Evolutionary conservation across 176 grass and related monocot species (phyloP).

Genomic region (Oryza glaberrima): DNA sequence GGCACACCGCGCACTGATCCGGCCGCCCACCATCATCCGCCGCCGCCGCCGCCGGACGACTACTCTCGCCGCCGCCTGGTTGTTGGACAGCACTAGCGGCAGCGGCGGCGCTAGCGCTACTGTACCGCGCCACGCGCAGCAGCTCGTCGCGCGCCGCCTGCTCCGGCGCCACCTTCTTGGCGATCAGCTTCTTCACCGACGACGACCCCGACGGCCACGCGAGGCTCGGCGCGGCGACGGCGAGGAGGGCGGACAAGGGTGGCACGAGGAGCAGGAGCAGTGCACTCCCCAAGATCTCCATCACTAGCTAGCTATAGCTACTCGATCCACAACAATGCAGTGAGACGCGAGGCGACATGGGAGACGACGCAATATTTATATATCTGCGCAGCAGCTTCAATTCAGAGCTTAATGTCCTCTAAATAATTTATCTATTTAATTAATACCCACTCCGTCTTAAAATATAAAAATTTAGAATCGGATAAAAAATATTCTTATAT

Average conservation of each 20-base stretch:
- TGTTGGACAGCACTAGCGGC: too few relatives aligned
- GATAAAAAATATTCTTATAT: too few relatives aligned
- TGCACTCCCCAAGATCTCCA: background rate
- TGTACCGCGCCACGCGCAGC: slow-evolving; percentile 41
- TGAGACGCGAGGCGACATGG: background rate
- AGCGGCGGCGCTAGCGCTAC: too few relatives aligned
- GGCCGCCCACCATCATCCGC: too few relatives aligned
- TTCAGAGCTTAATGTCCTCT: too few relatives aligned
- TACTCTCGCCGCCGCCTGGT: background rate
- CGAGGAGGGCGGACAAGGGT: background rate
- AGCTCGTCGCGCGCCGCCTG: slow-evolving; percentile 30
- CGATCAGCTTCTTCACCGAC: background rate
- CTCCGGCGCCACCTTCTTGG: background rate
- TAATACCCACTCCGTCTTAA: too few relatives aligned
- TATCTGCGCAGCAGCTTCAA: too few relatives aligned
- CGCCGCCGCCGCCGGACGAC: background rate
- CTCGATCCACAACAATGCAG: background rate
- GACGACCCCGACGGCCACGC: slow-evolving; percentile 38
- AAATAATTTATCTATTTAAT: too few relatives aligned
- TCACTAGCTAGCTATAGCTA: background rate
- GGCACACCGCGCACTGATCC: slow-evolving; percentile 56
- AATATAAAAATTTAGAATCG: too few relatives aligned
- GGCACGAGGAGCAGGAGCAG: slow-evolving; percentile 20
- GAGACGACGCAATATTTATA: background rate
- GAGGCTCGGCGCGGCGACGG: background rate